A percentile compares a stretch with the other conserved stretches of the same genome.
Evolutionary conservation across 345 rosid genomes (phyloP).

Genomic region (Schrenkiella parvula): DNA sequence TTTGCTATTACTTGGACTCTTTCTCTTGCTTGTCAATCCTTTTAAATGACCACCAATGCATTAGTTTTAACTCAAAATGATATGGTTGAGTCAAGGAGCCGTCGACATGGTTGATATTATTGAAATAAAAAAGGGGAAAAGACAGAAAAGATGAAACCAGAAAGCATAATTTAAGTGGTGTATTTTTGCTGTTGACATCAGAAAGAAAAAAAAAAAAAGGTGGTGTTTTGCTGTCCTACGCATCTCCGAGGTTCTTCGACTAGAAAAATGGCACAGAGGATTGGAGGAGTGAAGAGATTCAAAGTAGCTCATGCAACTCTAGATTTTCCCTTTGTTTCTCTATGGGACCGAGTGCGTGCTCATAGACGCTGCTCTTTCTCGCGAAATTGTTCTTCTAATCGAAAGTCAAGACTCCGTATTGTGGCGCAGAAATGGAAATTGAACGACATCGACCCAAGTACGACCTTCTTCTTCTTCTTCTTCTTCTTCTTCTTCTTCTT

Average conservation of each 20-base stretch:
- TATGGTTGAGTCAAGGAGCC: no score
- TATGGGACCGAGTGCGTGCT: not conserved
- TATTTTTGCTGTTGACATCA: no score
- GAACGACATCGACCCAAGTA: slow-evolving; percentile 58
- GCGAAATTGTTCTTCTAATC: slow-evolving; percentile 26
- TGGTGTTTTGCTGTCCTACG: slow-evolving; percentile 24
- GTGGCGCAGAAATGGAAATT: slow-evolving; percentile 69
- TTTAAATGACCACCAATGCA: no score
- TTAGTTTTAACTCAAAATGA: no score
- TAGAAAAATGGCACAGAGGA: slow-evolving; percentile 27
- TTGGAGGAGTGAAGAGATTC: slow-evolving; percentile 18
- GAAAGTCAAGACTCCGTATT: slow-evolving; percentile 47
- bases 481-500: not conserved
- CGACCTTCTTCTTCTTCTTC: slow-evolving; percentile 14
- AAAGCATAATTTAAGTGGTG: not conserved
- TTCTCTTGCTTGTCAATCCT: not conserved
- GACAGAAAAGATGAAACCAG: slow-evolving; percentile 7
- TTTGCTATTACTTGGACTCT: not conserved
- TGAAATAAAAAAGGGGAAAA: not conserved
- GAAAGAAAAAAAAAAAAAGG: no score
- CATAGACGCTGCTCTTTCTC: slow-evolving; percentile 22
- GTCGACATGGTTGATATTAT: not conserved
- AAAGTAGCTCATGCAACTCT: not conserved
- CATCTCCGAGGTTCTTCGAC: slow-evolving; percentile 8
- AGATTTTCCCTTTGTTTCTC: not conserved